phyloP scores from a whole-genome alignment of 495 filamentous ascomycete genomes.

The Halenospora varia region DNA sequence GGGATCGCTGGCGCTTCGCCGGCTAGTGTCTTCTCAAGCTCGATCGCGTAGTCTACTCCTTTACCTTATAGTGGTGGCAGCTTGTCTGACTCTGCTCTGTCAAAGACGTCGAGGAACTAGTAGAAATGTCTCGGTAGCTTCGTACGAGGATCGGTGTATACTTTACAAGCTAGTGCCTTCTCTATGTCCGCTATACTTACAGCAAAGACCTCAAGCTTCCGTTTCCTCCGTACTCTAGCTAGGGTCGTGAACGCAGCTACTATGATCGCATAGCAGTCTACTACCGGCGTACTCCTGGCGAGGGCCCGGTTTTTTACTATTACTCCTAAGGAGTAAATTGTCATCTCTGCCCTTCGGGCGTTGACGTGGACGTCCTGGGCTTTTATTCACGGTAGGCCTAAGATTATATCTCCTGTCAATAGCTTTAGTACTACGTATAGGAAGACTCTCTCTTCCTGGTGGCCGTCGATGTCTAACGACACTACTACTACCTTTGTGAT shows the following conservation, averaged over 20 bases:
- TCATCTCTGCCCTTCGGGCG: too few relatives aligned
- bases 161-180: constrained; percentile 9
- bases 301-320: too few relatives aligned
- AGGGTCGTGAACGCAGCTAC: background rate
- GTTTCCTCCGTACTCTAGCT: background rate
- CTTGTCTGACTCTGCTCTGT: constrained; percentile 4
- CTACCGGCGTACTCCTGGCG: too few relatives aligned
- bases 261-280: background rate
- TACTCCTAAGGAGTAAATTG: too few relatives aligned
- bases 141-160: constrained; percentile 6
- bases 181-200: constrained; percentile 9
- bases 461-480: too few relatives aligned
- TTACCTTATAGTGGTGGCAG: background rate
- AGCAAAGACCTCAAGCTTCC: constrained; percentile 2
- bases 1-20: constrained; percentile 5
- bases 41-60: background rate
- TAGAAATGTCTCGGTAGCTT: background rate
- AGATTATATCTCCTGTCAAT: too few relatives aligned
- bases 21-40: constrained; percentile 21
- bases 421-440: too few relatives aligned
- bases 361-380: too few relatives aligned
- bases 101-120: constrained; percentile 9
- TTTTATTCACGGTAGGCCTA: too few relatives aligned
- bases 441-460: too few relatives aligned
- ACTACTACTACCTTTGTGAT: too few relatives aligned